phyloP scores from a whole-genome alignment of 345 rosid species.

The Lepidium sativum region DNA sequence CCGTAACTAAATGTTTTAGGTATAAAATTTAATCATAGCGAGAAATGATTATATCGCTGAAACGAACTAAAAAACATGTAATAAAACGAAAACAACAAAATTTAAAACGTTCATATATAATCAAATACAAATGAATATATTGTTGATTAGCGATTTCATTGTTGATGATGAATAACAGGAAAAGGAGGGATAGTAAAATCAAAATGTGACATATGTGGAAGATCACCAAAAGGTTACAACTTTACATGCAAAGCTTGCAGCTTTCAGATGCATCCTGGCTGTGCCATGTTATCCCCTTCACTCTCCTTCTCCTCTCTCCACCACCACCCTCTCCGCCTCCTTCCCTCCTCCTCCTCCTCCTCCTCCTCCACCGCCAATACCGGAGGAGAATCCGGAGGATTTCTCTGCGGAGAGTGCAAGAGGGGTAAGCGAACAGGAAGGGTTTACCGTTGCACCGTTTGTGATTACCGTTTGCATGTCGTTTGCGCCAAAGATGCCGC shows the following conservation, averaged over 20 bases:
- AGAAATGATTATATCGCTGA: neutral
- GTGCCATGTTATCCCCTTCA: constrained; percentile 57
- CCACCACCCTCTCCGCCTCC: constrained; percentile 47
- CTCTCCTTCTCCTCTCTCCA: constrained; percentile 44
- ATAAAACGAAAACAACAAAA: neutral
- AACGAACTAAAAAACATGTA: neutral
- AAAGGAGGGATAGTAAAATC: constrained; percentile 67
- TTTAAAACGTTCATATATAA: neutral
- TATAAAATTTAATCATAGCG: too few species aligned
- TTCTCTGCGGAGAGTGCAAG: constrained; percentile 60
- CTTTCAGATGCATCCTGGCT: constrained; percentile 85
- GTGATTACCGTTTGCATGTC: constrained; percentile 74
- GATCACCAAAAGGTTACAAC: constrained; percentile 51
- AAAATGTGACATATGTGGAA: constrained; percentile 62
- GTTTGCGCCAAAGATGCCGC: constrained; percentile 61
- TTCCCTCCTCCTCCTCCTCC: constrained; percentile 23
- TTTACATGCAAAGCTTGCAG: constrained; percentile 63
- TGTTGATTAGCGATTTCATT: neutral
- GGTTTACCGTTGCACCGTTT: constrained; percentile 55
- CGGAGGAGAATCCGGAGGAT: constrained; percentile 19
- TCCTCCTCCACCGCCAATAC: neutral
- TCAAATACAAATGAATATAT: neutral
- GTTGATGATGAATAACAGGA: constrained; percentile 14
- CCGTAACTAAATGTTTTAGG: neutral
- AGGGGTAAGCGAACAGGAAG: constrained; percentile 51